These are phyloP conservation scores for Vanderwaltozyma verrucispora DNA, from an alignment of 805 yeast species.

Conservation along the genomic window DNA sequence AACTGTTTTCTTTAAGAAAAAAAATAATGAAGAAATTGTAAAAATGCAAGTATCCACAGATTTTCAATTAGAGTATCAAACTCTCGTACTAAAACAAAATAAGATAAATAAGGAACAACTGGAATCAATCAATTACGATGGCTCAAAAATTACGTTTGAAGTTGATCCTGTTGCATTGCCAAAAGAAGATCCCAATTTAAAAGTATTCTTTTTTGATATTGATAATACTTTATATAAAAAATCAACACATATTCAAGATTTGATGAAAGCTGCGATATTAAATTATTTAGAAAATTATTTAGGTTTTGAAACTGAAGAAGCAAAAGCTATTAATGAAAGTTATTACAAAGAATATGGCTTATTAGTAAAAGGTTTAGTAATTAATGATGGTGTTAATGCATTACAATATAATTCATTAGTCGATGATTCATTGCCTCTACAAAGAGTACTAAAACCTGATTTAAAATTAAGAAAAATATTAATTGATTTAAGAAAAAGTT, in stretches of 20 bases:
- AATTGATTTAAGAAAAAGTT: slow-evolving; percentile 28
- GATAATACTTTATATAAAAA: slow-evolving; percentile 82
- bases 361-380: slow-evolving; percentile 75
- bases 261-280: slow-evolving; percentile 79
- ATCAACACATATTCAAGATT: slow-evolving; percentile 59
- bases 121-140: slow-evolving; percentile 22
- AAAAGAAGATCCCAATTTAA: slow-evolving; percentile 14
- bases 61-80: slow-evolving; percentile 3
- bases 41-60: slow-evolving; percentile 2
- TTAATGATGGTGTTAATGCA: slow-evolving; percentile 60
- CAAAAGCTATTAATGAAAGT: slow-evolving; percentile 51
- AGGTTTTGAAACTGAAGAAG: slow-evolving; percentile 53
- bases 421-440: slow-evolving; percentile 83
- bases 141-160: slow-evolving; percentile 20
- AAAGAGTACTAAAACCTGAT: slow-evolving; percentile 55
- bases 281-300: slow-evolving; percentile 60
- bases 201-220: slow-evolving; percentile 70
- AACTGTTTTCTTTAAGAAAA: too few species aligned
- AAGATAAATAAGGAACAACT: slow-evolving; percentile 21
- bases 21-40: too few species aligned
- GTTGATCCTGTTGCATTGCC: slow-evolving; percentile 15
- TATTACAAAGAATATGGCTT: slow-evolving; percentile 81
- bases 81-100: slow-evolving; percentile 10
- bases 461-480: slow-evolving; percentile 41
- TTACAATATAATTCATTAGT: slow-evolving; percentile 75